Evolutionary conservation across 176 grass and related monocot species (phyloP).

Genomic region (maize (Zea mays)): Zm-B73-REFERENCE-NAM-5.0 NC_050096.1:75823001-75823500

Average conservation of each 20-base stretch:
- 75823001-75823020: constrained; percentile 44
- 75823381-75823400: constrained; percentile 3
- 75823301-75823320: neutral
- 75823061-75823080: constrained; percentile 58
- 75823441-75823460: constrained; percentile 19
- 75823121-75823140: neutral
- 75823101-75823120: neutral
- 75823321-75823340: neutral
- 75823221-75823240: neutral
- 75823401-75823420: too few relatives aligned
- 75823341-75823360: constrained; percentile 38
- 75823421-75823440: constrained; percentile 38
- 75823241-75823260: constrained; percentile 3
- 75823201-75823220: constrained; percentile 6
- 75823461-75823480: neutral
- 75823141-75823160: constrained; percentile 5
- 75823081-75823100: neutral
- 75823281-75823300: too few relatives aligned
- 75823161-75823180: constrained; percentile 27
- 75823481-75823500: neutral
- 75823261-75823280: constrained; percentile 22
- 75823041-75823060: constrained; percentile 50
- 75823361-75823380: constrained; percentile 18
- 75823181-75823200: constrained; percentile 2
- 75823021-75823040: constrained; percentile 38